Percentiles rank a stretch among this genome's conserved stretches.
Evolutionary conservation across 225 moss, liverwort and hornwort genomes (phyloP).

Genomic region (Thuidium tamariscinum): DNA sequence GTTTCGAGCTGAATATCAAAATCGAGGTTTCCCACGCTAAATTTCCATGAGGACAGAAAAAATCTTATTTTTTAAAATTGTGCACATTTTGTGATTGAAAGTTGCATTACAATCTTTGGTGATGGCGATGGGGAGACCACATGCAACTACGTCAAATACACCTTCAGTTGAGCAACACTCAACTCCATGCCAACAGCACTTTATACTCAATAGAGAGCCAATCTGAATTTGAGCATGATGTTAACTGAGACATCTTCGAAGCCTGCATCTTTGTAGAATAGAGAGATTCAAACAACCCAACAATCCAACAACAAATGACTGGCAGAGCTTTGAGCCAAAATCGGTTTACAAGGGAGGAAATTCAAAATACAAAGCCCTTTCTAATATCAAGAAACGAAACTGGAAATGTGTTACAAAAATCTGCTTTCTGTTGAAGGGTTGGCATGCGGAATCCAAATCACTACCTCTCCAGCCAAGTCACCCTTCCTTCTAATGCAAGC

Average conservation of each 20-base stretch:
- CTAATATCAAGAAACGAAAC: neutral
- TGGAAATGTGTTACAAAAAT: neutral
- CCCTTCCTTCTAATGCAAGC: neutral
- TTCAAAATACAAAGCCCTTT: neutral
- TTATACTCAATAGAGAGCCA: neutral
- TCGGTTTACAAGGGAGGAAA: neutral
- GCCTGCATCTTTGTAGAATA: neutral
- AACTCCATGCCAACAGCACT: neutral
- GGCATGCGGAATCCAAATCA: neutral
- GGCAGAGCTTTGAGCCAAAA: neutral
- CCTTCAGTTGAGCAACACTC: neutral
- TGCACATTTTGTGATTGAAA: neutral
- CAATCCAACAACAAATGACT: neutral
- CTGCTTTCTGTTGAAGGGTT: neutral
- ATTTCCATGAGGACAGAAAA: fast-evolving
- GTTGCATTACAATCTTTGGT: neutral
- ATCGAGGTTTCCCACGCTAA: neutral
- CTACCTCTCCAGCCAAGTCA: neutral
- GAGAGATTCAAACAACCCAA: neutral
- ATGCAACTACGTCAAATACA: neutral
- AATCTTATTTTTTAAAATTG: neutral
- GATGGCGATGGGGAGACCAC: neutral
- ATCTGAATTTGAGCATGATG: neutral
- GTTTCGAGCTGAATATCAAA: neutral
- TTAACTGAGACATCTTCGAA: neutral